phyloP scores from a whole-genome alignment of 257 asterid genomes.

The Coffea eugenioides region DNA sequence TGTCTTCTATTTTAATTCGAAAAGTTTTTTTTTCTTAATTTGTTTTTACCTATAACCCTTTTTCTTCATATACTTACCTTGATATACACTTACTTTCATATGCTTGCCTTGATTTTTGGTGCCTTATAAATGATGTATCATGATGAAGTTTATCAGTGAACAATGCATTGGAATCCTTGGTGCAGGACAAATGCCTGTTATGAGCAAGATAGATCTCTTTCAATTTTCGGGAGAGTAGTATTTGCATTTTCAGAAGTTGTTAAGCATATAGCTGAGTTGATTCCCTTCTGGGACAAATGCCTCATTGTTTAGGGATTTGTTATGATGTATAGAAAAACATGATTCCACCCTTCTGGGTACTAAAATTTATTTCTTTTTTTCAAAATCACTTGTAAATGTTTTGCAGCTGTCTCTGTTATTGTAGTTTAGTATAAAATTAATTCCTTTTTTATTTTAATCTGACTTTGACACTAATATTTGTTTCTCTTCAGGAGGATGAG shows the following conservation, averaged over 20 bases:
- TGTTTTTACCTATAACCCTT: too few species aligned
- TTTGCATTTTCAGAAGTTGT: not conserved
- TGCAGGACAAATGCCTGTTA: not conserved
- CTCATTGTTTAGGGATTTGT: not conserved
- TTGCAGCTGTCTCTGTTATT: not conserved
- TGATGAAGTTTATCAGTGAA: not conserved
- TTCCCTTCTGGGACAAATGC: not conserved
- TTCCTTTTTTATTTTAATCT: constrained; percentile 18
- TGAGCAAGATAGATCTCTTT: not conserved
- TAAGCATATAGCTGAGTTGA: not conserved
- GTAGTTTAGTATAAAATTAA: not conserved
- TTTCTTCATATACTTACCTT: too few species aligned
- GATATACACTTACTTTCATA: too few species aligned
- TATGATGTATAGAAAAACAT: not conserved
- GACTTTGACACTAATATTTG: constrained; percentile 19
- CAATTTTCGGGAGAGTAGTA: not conserved
- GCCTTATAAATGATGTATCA: not conserved
- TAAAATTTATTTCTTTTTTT: not conserved
- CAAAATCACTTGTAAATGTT: too few species aligned
- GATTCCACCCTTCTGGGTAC: not conserved
- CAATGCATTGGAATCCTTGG: not conserved
- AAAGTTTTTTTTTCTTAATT: not conserved
- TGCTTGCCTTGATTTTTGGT: not conserved
- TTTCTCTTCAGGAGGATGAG: constrained; percentile 72
- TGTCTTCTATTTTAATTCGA: not conserved